phyloP scores from a whole-genome alignment of 148 eudicot genomes.

The Selenicereus undatus region DNA sequence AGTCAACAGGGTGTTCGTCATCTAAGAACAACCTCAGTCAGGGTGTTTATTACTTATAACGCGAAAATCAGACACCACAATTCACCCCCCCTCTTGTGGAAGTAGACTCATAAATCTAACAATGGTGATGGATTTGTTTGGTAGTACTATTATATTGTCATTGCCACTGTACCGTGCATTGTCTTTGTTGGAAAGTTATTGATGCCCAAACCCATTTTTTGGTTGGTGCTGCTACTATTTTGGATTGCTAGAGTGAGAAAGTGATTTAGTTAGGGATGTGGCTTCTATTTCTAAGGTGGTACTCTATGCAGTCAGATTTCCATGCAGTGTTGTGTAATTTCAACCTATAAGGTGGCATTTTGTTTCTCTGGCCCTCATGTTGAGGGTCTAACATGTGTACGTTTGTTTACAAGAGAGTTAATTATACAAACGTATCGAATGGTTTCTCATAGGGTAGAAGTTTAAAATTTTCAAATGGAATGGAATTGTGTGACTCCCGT shows the following conservation, averaged over 20 bases:
- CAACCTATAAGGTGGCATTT: background rate
- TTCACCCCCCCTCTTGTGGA: no score
- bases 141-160: background rate
- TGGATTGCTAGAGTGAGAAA: background rate
- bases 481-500: background rate
- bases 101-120: no score
- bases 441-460: no score
- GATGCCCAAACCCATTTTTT: background rate
- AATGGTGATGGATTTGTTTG: conserved; percentile 3
- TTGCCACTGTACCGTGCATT: background rate
- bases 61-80: no score
- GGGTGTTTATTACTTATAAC: no score
- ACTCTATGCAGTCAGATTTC: background rate
- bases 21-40: no score
- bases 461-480: background rate
- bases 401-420: background rate
- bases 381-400: background rate
- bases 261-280: background rate
- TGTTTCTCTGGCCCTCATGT: background rate
- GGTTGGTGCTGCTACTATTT: background rate
- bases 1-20: no score
- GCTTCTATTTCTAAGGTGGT: background rate
- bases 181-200: no score
- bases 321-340: background rate
- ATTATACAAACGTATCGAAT: no score